phyloP scores from a whole-genome alignment of 139 green algal species.

The Micractinium sp. region DNA sequence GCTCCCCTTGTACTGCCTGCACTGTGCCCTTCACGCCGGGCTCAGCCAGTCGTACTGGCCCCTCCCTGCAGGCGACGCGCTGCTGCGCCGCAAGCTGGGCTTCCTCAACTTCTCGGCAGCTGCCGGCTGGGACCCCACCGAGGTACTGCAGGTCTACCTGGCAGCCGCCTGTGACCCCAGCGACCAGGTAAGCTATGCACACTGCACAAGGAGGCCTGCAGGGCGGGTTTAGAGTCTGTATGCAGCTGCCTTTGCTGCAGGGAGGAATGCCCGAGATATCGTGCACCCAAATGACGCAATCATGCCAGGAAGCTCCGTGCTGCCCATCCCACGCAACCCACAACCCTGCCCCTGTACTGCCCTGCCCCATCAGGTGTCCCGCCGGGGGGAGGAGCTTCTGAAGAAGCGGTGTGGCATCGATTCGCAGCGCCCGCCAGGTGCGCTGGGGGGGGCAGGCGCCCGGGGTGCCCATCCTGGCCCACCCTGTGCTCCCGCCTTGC shows the following conservation, averaged over 20 bases:
- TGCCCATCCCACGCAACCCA: too few species aligned
- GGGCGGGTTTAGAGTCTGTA: too few species aligned
- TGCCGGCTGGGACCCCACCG: slow-evolving; percentile 45
- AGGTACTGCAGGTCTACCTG: slow-evolving; percentile 69
- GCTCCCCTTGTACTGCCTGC: neutral
- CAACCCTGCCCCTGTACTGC: neutral
- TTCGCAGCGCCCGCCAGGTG: slow-evolving; percentile 18
- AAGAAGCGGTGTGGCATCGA: slow-evolving; percentile 59
- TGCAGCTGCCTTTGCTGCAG: too few species aligned
- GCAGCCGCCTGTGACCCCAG: slow-evolving; percentile 65
- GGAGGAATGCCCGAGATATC: too few species aligned
- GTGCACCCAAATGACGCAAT: too few species aligned
- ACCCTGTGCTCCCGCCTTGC: neutral
- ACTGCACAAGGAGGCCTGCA: too few species aligned
- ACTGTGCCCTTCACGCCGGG: neutral
- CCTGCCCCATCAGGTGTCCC: slow-evolving; percentile 41
- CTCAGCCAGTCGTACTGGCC: too few species aligned
- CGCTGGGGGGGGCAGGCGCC: neutral
- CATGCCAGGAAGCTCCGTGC: too few species aligned
- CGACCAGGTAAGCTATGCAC: slow-evolving; percentile 51
- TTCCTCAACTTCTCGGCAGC: slow-evolving; percentile 78
- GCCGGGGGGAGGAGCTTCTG: slow-evolving; percentile 81
- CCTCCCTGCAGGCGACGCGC: slow-evolving; percentile 37
- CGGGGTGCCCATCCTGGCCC: neutral
- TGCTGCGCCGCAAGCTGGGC: slow-evolving; percentile 71